A percentile compares a stretch with the other conserved stretches of the same genome.
Conservation (phyloP, 116 monocot species). For the Zostera marina region DNA sequence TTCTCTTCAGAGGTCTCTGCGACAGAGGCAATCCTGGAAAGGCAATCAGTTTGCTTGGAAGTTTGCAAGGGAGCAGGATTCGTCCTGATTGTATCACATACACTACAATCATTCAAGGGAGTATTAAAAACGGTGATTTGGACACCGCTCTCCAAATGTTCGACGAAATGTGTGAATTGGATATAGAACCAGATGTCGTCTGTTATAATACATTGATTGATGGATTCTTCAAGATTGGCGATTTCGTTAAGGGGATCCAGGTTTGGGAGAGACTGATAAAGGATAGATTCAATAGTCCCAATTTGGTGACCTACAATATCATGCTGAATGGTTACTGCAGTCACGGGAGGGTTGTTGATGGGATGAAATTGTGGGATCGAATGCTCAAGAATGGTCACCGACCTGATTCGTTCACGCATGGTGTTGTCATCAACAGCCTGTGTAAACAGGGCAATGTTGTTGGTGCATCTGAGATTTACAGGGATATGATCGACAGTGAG, state of each 20-base stretch:
- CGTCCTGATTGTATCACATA: conserved; percentile 51
- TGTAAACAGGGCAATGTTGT: conserved; percentile 40
- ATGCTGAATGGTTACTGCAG: conserved; percentile 68
- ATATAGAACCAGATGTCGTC: conserved; percentile 35
- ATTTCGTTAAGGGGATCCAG: conserved; percentile 33
- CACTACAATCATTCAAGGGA: conserved; percentile 38
- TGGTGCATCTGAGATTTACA: conserved; percentile 33
- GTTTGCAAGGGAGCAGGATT: conserved; percentile 13
- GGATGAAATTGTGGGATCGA: conserved; percentile 35
- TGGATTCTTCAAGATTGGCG: conserved; percentile 49
- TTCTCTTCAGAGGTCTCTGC: conserved; percentile 63
- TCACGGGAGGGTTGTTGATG: conserved; percentile 52
- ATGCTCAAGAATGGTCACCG: conserved; percentile 48
- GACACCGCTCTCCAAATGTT: conserved; percentile 43
- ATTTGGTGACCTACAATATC: conserved; percentile 52
- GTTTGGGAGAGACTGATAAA: conserved; percentile 45
- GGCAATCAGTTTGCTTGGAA: conserved; percentile 28
- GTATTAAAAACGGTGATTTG: conserved; percentile 20
- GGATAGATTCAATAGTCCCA: conserved; percentile 33
- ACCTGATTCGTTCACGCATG: conserved; percentile 50
- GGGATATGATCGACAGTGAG: conserved; percentile 47
- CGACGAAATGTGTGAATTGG: conserved; percentile 60
- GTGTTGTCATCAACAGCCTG: conserved; percentile 54
- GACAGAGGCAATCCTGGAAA: conserved; percentile 15
- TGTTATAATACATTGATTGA: conserved; percentile 76